Conservation (phyloP, 2,329 filamentous ascomycete genomes). For the Arachnopeziza araneosa region DNA sequence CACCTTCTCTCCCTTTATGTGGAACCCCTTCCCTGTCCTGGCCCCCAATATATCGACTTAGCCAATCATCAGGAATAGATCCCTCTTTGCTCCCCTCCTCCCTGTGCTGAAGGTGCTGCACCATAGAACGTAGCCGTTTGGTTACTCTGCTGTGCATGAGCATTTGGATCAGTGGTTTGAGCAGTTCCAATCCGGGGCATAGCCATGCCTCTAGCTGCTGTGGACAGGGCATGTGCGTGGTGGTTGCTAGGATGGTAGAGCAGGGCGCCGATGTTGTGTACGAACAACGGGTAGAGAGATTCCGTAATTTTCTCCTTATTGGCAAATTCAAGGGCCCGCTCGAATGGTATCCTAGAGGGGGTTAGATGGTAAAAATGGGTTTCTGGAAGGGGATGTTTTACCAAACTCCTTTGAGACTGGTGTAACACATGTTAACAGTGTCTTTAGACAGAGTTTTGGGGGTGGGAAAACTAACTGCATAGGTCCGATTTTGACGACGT, state of each 20-base stretch:
- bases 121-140: neutral
- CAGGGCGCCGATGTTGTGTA: constrained; percentile 90
- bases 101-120: neutral
- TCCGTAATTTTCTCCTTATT: constrained; percentile 99
- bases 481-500: constrained; percentile 96
- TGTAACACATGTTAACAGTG: neutral
- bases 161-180: neutral
- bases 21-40: neutral
- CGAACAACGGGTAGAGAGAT: constrained; percentile 86
- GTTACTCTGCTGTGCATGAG: neutral
- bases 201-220: neutral
- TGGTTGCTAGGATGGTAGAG: constrained; percentile 87
- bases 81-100: neutral
- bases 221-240: neutral
- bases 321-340: constrained; percentile 90
- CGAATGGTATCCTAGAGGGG: constrained; percentile 78
- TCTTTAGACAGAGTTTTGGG: neutral
- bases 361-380: neutral
- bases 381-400: constrained; percentile 41
- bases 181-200: constrained; percentile 6
- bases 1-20: neutral
- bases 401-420: constrained; percentile 79
- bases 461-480: constrained; percentile 59
- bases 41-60: neutral
- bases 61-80: neutral